Evolutionary conservation across 2,329 filamentous ascomycete genomes (phyloP).

Genomic region (Pseudogymnoascus sp.): DNA sequence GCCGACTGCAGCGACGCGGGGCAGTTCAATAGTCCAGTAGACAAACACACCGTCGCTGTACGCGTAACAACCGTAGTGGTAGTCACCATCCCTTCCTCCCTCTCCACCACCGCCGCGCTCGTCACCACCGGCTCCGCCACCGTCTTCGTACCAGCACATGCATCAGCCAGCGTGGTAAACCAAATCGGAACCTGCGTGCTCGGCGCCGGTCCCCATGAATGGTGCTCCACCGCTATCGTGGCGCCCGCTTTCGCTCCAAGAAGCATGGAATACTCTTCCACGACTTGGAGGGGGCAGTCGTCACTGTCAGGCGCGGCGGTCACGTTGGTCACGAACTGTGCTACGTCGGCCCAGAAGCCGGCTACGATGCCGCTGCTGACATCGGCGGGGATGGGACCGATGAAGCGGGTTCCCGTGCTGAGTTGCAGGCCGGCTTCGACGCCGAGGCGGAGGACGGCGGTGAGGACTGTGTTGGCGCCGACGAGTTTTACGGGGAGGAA

Average conservation of each 20-base stretch:
- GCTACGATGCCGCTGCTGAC: constrained; percentile 27
- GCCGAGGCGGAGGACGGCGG: constrained; percentile 40
- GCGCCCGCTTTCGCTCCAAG: constrained; percentile 48
- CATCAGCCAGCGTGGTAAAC: constrained; percentile 41
- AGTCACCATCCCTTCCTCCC: constrained; percentile 31
- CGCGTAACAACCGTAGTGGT: constrained; percentile 36
- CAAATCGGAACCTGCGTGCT: constrained; percentile 42
- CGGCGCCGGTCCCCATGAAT: constrained; percentile 44
- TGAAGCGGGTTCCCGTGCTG: constrained; percentile 23
- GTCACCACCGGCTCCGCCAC: constrained; percentile 20
- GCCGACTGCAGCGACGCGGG: constrained; percentile 43
- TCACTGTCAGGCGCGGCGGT: constrained; percentile 31
- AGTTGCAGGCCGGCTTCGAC: constrained; percentile 37
- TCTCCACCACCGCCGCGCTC: constrained; percentile 13
- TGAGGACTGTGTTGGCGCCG: constrained; percentile 37
- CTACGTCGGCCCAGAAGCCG: constrained; percentile 45
- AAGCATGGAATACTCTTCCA: constrained; percentile 42
- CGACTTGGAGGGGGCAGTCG: constrained; percentile 38
- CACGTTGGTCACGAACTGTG: constrained; percentile 45
- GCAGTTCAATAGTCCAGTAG: constrained; percentile 38
- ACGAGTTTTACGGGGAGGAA: constrained; percentile 47
- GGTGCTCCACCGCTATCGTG: constrained; percentile 34
- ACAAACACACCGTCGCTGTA: constrained; percentile 38
- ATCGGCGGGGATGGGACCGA: constrained; percentile 17
- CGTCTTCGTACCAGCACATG: constrained; percentile 32